A percentile compares a stretch with the other conserved stretches of the same genome.
phyloP scores from a whole-genome alignment of 192 early-diverging fungal species.

The Phycomyces nitens region DNA sequence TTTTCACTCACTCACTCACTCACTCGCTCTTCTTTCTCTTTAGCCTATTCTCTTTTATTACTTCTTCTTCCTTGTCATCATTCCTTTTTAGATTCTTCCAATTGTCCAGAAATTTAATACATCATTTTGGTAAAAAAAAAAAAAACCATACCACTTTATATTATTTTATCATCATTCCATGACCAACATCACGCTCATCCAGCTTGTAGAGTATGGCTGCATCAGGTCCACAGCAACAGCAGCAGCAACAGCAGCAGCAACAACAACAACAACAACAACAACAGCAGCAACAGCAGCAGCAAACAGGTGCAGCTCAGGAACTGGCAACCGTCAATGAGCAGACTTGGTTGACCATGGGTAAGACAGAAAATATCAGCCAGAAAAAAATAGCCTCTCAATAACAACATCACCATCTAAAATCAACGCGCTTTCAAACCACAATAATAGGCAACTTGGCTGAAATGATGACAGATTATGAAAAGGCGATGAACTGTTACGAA shows the following conservation, averaged over 20 bases:
- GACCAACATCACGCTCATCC: too few relatives aligned
- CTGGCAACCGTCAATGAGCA: slow-evolving; percentile 55
- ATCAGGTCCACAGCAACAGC: background rate
- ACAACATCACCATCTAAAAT: background rate
- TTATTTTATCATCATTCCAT: too few relatives aligned
- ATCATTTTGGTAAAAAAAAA: too few relatives aligned
- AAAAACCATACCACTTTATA: too few relatives aligned
- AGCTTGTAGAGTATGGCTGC: background rate
- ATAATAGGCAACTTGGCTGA: slow-evolving; percentile 34
- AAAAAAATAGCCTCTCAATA: too few relatives aligned
- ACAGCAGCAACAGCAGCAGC: slow-evolving; percentile 4
- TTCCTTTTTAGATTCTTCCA: background rate
- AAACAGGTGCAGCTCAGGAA: slow-evolving; percentile 36
- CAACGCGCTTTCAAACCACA: background rate
- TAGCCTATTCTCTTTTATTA: background rate
- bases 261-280: slow-evolving; percentile 11
- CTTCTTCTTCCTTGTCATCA: background rate
- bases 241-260: background rate
- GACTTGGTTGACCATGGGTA: slow-evolving; percentile 61
- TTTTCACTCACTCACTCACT: too few relatives aligned
- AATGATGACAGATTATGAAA: slow-evolving; percentile 72
- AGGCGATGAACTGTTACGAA: slow-evolving; percentile 86
- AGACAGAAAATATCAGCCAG: background rate
- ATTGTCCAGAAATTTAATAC: background rate
- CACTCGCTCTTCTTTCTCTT: background rate